Conservation (phyloP, 805 yeast genomes). For the Candida arabinofermentans region DNA sequence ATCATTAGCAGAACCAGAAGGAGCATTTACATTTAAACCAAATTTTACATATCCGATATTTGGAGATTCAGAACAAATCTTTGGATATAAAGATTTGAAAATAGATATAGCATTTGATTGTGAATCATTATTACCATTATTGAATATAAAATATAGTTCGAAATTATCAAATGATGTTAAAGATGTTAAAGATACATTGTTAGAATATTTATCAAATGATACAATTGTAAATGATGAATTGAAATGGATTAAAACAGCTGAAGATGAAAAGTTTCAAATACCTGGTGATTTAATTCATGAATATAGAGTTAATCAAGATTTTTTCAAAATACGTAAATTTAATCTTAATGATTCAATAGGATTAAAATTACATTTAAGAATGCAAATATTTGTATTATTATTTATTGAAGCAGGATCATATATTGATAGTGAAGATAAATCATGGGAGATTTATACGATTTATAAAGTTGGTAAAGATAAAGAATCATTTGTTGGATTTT, state of each 20-base stretch:
- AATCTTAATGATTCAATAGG: slow-evolving; percentile 39
- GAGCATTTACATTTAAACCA: slow-evolving; percentile 67
- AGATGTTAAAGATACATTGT: slow-evolving; percentile 53
- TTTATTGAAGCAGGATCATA: slow-evolving; percentile 93
- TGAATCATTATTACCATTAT: slow-evolving; percentile 65
- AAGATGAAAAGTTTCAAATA: slow-evolving; percentile 38
- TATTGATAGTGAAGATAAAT: slow-evolving; percentile 69
- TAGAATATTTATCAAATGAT: slow-evolving; percentile 54
- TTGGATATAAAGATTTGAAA: slow-evolving; percentile 71
- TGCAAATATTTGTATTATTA: slow-evolving; percentile 75
- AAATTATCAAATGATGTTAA: slow-evolving; percentile 54
- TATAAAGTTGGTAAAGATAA: slow-evolving; percentile 31
- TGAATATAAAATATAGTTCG: slow-evolving; percentile 52
- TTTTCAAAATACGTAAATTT: slow-evolving; percentile 50
- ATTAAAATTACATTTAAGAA: slow-evolving; percentile 54
- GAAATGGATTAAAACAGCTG: slow-evolving; percentile 59
- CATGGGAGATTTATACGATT: slow-evolving; percentile 76
- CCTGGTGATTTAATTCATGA: slow-evolving; percentile 31
- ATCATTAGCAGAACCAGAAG: slow-evolving; percentile 54
- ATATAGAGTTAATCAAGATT: slow-evolving; percentile 34
- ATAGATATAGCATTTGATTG: slow-evolving; percentile 73
- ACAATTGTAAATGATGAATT: slow-evolving; percentile 60
- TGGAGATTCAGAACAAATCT: slow-evolving; percentile 87
- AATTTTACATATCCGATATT: slow-evolving; percentile 86
- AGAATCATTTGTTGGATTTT: slow-evolving; percentile 65